Percentiles rank a stretch among this genome's conserved stretches.
Evolutionary conservation across 225 moss, liverwort and hornwort genomes (phyloP).

Genomic region (Climacium dendroides): DNA sequence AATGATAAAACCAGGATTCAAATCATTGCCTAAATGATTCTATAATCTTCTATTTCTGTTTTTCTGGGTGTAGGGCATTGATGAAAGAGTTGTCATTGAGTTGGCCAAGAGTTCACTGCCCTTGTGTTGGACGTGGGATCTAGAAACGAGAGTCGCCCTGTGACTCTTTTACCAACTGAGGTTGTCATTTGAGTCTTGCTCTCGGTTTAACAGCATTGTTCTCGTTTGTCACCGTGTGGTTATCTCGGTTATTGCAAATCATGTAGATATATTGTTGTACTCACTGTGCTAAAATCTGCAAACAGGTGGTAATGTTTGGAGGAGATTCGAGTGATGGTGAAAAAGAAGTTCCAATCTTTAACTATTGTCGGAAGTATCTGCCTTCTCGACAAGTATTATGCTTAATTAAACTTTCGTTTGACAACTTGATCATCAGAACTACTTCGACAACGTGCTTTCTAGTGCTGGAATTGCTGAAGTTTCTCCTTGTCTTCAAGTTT

Average conservation of each 20-base stretch:
- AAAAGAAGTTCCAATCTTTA: constrained; percentile 57
- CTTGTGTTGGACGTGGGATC: constrained; percentile 72
- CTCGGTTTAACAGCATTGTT: neutral
- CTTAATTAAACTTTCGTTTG: neutral
- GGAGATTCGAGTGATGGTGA: constrained; percentile 13
- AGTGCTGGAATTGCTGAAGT: neutral
- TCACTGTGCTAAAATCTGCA: neutral
- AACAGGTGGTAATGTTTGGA: constrained; percentile 61
- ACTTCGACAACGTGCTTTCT: neutral
- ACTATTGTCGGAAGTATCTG: constrained; percentile 86
- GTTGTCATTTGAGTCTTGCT: constrained; percentile 12
- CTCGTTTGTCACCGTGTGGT: neutral
- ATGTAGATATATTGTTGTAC: neutral
- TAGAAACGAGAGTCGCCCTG: constrained; percentile 36
- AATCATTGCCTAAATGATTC: neutral
- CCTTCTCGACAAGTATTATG: constrained; percentile 65
- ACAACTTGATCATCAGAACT: neutral
- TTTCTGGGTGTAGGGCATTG: constrained; percentile 48
- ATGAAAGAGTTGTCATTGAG: constrained; percentile 73
- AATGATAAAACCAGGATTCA: neutral
- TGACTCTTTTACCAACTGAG: constrained; percentile 86
- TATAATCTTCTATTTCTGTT: neutral
- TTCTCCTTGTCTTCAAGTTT: neutral
- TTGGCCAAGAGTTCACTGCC: constrained; percentile 83
- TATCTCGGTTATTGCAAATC: neutral